Evolutionary conservation across 1,284 basidiomycete species (phyloP).

Genomic region (Phaffia rhodozyma): DNA sequence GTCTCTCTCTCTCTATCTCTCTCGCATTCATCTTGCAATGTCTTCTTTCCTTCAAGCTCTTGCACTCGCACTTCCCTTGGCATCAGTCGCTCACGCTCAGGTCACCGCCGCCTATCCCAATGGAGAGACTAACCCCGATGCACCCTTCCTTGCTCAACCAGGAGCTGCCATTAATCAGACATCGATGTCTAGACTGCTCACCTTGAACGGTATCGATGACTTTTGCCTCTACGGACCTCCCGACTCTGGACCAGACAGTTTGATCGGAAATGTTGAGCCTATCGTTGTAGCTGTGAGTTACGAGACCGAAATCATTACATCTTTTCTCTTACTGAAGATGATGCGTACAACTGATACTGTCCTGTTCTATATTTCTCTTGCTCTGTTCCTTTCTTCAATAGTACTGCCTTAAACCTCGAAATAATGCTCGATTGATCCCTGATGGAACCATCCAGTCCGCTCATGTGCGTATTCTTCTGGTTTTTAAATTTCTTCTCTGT

Average conservation of each 20-base stretch:
- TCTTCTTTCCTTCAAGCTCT: neutral
- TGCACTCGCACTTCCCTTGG: slow-evolving; percentile 4
- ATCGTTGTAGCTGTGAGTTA: slow-evolving; percentile 37
- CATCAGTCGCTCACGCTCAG: slow-evolving; percentile 20
- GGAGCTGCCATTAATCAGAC: slow-evolving; percentile 35
- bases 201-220: slow-evolving; percentile 31
- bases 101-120: slow-evolving; percentile 32
- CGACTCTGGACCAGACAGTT: slow-evolving; percentile 26
- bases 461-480: slow-evolving; percentile 24
- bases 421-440: slow-evolving; percentile 29
- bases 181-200: slow-evolving; percentile 32
- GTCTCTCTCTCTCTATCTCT: neutral
- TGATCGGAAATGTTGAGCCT: slow-evolving; percentile 43
- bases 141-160: slow-evolving; percentile 12
- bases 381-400: neutral
- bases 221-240: slow-evolving; percentile 40
- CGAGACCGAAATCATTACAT: no score
- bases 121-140: slow-evolving; percentile 33
- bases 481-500: no score
- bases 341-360: neutral
- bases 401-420: slow-evolving; percentile 20
- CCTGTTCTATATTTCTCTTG: neutral
- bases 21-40: no score
- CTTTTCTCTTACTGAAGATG: neutral
- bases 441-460: slow-evolving; percentile 32